phyloP scores from a whole-genome alignment of 2,329 filamentous ascomycete genomes.

The Kalmusia sp. region DNA sequence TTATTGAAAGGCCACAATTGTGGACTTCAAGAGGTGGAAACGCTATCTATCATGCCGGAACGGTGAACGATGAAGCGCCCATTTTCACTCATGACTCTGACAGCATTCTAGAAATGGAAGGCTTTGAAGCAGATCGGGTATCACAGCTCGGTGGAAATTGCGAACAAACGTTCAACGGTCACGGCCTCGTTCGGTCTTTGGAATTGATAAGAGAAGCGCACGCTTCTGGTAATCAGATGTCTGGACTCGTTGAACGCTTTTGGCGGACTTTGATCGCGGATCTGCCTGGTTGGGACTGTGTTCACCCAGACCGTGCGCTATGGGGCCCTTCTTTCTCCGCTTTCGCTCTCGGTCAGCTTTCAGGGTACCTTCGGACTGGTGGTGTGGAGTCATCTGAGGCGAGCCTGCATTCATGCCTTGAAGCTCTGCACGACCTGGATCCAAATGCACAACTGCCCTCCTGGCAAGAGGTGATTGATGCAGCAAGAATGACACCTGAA shows the following conservation, averaged over 20 bases:
- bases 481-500: too few relatives aligned
- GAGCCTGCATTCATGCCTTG: background rate
- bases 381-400: too few relatives aligned
- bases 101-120: background rate
- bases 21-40: slow-evolving; percentile 14
- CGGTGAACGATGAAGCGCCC: background rate
- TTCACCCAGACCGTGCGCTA: background rate
- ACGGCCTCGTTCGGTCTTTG: slow-evolving; percentile 9
- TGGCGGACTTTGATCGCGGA: slow-evolving; percentile 21
- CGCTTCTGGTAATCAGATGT: slow-evolving; percentile 9
- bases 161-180: background rate
- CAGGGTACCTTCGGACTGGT: background rate
- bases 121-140: background rate
- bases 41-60: slow-evolving; percentile 11
- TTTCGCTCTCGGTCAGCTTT: background rate
- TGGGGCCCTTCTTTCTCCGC: background rate
- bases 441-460: background rate
- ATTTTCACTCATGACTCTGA: background rate
- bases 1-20: slow-evolving; percentile 7
- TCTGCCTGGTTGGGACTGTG: background rate
- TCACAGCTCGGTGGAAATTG: background rate
- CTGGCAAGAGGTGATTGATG: background rate
- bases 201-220: slow-evolving; percentile 10
- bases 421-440: background rate
- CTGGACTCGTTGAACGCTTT: slow-evolving; percentile 18